Percentiles rank a stretch among this genome's conserved stretches.
These are phyloP conservation scores for Trichoderma aggressivum DNA, from an alignment of 2,329 filamentous ascomycete species.

Conservation along the genomic window DNA sequence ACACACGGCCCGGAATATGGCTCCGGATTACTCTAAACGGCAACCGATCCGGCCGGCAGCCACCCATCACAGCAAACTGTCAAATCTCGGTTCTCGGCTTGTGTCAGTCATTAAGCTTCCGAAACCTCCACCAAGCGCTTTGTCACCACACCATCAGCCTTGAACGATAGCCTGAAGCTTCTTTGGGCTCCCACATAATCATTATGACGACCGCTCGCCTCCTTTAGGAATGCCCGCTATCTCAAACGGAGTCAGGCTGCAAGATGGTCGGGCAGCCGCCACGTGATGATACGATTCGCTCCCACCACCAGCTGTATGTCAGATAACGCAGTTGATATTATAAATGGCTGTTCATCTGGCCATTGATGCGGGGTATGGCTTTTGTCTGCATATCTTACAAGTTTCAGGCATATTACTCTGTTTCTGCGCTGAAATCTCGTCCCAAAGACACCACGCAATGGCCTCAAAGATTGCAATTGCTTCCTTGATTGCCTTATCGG, in stretches of 20 bases:
- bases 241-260: not conserved
- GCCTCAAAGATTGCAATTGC: not conserved
- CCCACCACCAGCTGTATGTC: not conserved
- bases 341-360: not conserved
- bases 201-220: not conserved
- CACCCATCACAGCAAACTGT: not conserved
- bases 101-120: not conserved
- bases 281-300: not conserved
- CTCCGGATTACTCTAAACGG: not conserved
- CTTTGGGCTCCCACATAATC: not conserved
- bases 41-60: not conserved
- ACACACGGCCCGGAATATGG: not conserved
- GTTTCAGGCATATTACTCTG: not conserved
- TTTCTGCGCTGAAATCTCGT: not conserved
- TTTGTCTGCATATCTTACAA: not conserved
- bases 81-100: not conserved
- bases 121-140: not conserved
- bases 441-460: not conserved
- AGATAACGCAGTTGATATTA: not conserved
- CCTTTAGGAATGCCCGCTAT: not conserved
- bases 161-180: not conserved
- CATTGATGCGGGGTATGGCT: not conserved
- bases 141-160: not conserved
- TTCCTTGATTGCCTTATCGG: not conserved
- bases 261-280: not conserved